Evolutionary conservation across 225 moss, liverwort and hornwort species (phyloP), one percentile per base, ranked within the genome.

Genomic region (Antitrichia curtipendula): DNA sequence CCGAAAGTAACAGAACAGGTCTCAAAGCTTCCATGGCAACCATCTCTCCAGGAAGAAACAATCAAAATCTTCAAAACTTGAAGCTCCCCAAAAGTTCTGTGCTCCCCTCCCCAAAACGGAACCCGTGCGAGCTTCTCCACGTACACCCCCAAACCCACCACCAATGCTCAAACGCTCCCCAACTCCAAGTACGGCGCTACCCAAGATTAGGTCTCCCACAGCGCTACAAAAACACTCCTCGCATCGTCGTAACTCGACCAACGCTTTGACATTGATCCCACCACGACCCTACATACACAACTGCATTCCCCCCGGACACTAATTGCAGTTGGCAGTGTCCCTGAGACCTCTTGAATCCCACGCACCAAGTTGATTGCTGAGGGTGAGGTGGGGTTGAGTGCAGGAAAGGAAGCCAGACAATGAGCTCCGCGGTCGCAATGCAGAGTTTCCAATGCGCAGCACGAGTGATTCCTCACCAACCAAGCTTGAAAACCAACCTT

Each of bases 1-100:
- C 71, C 24, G 80, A 65, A 16, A 87, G 65, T 28, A 77, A 82
- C 72, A 86, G 82, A 63, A 72, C 88, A 64, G 86, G 86, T 63
- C 90, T 78, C 86, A 82, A 38, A 47, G 86, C 78, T 72, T 86
- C 88, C 88, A 90, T 78, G 40, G 78, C 86, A 78, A 88, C 64
- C 88, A 88, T 88, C 85, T 85, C 74, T 81, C 81, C 84, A 7
- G 60, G 40, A 45, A 34, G 49, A 69, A 61, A 19, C 25, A 21
- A 49, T 50, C n/a, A 16, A 29, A 41, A 43, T 45, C 45, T 24
- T 24, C 82, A 27, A 43, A 66, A 75, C 29, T 71, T 61, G 61
- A 75, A 85, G 2, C 57, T 58, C 23, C 38, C 78, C 57, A 2
- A 27, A 77, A 78, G 27, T 57, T 57, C 57, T 16, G 28, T 28